These are phyloP conservation scores for Penicillium sp. DNA, from an alignment of 2,329 filamentous ascomycete genomes.

Conservation along the genomic window DNA sequence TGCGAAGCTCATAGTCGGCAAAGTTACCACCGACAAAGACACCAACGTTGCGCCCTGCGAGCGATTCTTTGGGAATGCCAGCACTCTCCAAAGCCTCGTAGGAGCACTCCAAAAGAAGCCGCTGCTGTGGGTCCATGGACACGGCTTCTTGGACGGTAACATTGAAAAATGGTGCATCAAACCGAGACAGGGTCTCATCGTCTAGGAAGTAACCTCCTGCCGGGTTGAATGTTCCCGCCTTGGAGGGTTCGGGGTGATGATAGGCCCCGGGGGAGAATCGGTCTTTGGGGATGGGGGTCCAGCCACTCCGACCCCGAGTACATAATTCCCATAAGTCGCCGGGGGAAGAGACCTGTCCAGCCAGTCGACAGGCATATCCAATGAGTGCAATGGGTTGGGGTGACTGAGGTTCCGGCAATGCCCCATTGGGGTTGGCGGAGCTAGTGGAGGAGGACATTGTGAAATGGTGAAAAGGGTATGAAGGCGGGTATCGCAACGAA, in stretches of 20 bases:
- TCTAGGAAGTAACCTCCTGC: conserved; percentile 28
- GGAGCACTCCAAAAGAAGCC: conserved; percentile 25
- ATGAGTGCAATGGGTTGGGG: conserved; percentile 26
- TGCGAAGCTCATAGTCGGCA: conserved; percentile 25
- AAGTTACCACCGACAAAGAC: conserved; percentile 25
- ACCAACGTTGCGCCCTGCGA: conserved; percentile 23
- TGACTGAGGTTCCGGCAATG: conserved; percentile 2
- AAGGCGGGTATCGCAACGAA: not conserved
- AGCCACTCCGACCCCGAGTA: conserved; percentile 23
- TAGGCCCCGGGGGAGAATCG: conserved; percentile 23
- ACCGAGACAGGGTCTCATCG: conserved; percentile 23
- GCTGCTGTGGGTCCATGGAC: conserved; percentile 29
- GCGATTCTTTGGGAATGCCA: conserved; percentile 28
- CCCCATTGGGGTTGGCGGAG: conserved; percentile 6
- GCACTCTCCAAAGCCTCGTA: conserved; percentile 32
- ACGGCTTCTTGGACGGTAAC: conserved; percentile 25
- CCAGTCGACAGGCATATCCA: conserved; percentile 27
- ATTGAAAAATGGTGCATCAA: conserved; percentile 30
- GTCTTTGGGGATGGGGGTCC: conserved; percentile 22
- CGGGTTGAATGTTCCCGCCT: conserved; percentile 22
- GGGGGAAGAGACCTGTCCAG: conserved; percentile 23
- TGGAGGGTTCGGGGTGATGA: conserved; percentile 25
- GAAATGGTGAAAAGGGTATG: not conserved
- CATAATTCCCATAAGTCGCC: conserved; percentile 26
- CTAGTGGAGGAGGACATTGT: conserved; percentile 8